Percentiles rank a stretch among this genome's conserved stretches.
Conservation (phyloP, 176 grass and related monocot species). For the Triticum aestivum region IWGSC_CS_RefSeq_v2.1 NC_057798.1:513550867-513551366, state of each 20-base stretch:
- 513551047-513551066: neutral
- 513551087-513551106: neutral
- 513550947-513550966: neutral
- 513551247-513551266: neutral
- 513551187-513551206: neutral
- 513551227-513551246: neutral
- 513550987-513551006: neutral
- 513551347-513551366: slow-evolving; percentile 65
- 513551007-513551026: neutral
- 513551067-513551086: neutral
- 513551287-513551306: slow-evolving; percentile 22
- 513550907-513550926: neutral
- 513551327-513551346: slow-evolving; percentile 71
- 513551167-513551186: neutral
- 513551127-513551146: slow-evolving; percentile 2
- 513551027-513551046: neutral
- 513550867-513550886: slow-evolving; percentile 50
- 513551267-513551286: neutral
- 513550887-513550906: slow-evolving; percentile 73
- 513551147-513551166: neutral
- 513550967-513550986: slow-evolving; percentile 6
- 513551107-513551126: neutral
- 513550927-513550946: neutral
- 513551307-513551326: slow-evolving; percentile 58
- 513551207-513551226: neutral